Evolutionary conservation across 2,329 filamentous ascomycete species (phyloP), one percentile per base, ranked within the genome.

Genomic region (Verticillium albo-atrum): DNA sequence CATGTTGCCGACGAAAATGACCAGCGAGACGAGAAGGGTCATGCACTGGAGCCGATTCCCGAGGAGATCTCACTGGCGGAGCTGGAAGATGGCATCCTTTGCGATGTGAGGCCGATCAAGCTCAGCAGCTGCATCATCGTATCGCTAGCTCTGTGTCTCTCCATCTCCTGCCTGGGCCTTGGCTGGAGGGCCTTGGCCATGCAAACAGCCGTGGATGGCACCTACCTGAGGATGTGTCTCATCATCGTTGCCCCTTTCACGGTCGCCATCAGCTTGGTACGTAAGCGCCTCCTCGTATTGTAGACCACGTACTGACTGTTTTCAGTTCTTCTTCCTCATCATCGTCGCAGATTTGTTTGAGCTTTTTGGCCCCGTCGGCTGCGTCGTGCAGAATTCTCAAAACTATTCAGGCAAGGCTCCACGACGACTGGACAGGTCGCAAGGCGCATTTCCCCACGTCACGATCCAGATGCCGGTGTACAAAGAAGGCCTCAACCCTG

Each of bases 121-220:
- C 72, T 89, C 35, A 79, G 80, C 64, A 86, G 84, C 66, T 71
- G 85, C 2, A 67, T 81, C 57, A 77, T 84, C 54, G 82, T 82
- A 6, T 78, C 73, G 0, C 55, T 79, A 9, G 86, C 85, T 0
- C 63, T 89, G 35, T 68, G 76, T 3, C 70, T 89, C 9, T 74
- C 82, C 25, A 70, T 84, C 32, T 66, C 72, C 7, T 82, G 81
- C 47, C 72, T 88, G 23, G 86, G 83, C 3, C 67, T 80, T 26
- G 86, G 86, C 59, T 86, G 79, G 74, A 75, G 80, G 58, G 66
- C 77, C 37, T 67, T 89, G 47, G 82, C 81, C 2, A 76, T 83
- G 53, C 77, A 89, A 70, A 72, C 82, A 27, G 68, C 75, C 20
- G 75, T 82, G 15, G 85, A 88, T 66, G 72, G 74, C 23, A 76